Conservation (phyloP, 345 rosid genomes). For the Trapa incisa region DNA sequence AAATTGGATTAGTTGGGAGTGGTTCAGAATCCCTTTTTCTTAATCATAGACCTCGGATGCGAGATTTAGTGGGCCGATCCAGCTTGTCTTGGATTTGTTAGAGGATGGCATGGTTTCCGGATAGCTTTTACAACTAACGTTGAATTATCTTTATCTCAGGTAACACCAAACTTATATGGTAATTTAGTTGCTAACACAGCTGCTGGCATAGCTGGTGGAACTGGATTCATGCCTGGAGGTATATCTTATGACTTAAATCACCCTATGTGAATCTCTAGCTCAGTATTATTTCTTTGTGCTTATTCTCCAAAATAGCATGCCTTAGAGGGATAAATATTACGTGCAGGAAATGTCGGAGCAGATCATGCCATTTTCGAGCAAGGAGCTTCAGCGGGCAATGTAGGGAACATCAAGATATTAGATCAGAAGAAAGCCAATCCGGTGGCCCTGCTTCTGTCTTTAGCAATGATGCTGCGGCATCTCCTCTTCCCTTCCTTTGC, state of each 20-base stretch:
- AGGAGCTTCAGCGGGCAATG: conserved; percentile 51
- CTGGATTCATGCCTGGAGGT: conserved; percentile 10
- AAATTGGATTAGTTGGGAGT: too few species aligned
- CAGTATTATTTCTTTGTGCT: background rate
- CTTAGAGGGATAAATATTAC: background rate
- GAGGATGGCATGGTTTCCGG: background rate
- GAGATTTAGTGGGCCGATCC: too few species aligned
- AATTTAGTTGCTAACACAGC: conserved; percentile 7
- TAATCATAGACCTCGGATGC: too few species aligned
- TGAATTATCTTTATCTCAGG: background rate
- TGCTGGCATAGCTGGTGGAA: conserved; percentile 9
- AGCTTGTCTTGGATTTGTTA: background rate
- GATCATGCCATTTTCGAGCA: conserved; percentile 46
- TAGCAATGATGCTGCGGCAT: conserved; percentile 47
- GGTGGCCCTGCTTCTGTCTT: conserved; percentile 39
- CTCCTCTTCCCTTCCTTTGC: conserved; percentile 45
- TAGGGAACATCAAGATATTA: conserved; percentile 27
- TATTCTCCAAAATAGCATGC: background rate
- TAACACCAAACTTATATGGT: conserved; percentile 5
- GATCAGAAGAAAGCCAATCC: conserved; percentile 39
- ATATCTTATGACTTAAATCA: background rate
- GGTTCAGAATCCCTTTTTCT: too few species aligned
- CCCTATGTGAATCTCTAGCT: background rate
- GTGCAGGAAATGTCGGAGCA: conserved; percentile 38
- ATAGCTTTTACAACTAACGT: background rate